phyloP scores from a whole-genome alignment of 768 basidiomycete genomes.

The Leccinum olivaceopallidum region DNA sequence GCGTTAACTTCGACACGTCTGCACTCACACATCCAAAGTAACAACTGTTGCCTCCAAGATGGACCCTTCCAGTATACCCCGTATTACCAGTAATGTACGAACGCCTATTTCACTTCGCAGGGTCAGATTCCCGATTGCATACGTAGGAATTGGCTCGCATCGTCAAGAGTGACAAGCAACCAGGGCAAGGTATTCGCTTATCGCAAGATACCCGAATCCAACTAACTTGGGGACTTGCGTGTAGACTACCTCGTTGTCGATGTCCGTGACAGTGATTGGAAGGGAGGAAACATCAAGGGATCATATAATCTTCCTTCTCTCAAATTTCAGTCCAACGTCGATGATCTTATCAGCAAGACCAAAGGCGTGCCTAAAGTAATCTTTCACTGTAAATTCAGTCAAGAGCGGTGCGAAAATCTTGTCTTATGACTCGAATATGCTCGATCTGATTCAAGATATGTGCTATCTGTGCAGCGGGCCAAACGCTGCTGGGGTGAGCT shows the following conservation, averaged over 20 bases:
- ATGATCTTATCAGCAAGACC: constrained; percentile 57
- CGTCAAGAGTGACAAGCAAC: constrained; percentile 63
- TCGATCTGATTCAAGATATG: background rate
- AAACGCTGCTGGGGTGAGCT: constrained; percentile 66
- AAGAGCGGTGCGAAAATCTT: constrained; percentile 57
- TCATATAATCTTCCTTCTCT: constrained; percentile 62
- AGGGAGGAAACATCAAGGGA: constrained; percentile 76
- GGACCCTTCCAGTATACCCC: constrained; percentile 17
- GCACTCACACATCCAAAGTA: constrained; percentile 3
- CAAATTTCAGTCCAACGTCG: constrained; percentile 56
- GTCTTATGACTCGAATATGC: background rate
- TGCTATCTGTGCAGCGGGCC: constrained; percentile 56
- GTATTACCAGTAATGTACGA: constrained; percentile 24
- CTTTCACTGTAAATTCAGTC: constrained; percentile 80
- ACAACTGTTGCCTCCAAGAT: constrained; percentile 15
- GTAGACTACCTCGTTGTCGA: constrained; percentile 75
- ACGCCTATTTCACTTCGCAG: background rate
- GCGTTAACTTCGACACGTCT: constrained; percentile 6
- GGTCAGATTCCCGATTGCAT: constrained; percentile 13
- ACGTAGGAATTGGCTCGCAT: constrained; percentile 66
- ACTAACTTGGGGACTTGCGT: background rate
- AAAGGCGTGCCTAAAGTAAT: constrained; percentile 64
- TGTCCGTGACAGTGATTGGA: constrained; percentile 82
- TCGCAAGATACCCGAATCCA: background rate
- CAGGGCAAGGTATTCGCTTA: constrained; percentile 39